Evolutionary conservation across 495 filamentous ascomycete genomes (phyloP), one percentile per base, ranked within the genome.

Genomic region (Penicillium argentinense): DNA sequence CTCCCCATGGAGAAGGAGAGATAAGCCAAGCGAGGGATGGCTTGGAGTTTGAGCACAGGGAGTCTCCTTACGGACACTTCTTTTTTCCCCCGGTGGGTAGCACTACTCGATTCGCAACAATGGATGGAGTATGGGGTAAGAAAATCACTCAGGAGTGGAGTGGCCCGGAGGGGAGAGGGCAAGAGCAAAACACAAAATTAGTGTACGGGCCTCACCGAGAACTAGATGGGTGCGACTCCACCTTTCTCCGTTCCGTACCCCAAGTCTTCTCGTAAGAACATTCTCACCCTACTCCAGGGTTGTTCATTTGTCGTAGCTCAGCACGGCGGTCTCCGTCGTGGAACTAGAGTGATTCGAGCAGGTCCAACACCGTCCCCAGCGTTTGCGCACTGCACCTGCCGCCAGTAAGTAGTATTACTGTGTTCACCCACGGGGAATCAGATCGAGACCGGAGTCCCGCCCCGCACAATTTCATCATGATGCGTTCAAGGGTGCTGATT

Each of bases 391-490:
- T n/a, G n/a, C n/a, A n/a, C n/a, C n/a, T n/a, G n/a, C n/a, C n/a
- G n/a, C n/a, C n/a, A n/a, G n/a, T n/a, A n/a, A n/a, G n/a, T n/a
- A n/a, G n/a, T n/a, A n/a, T n/a, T 19, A 17, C 14, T 6, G 17
- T 36, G 32, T 36, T 36, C 16, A 18, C 17, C 32, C 32, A 14
- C 32, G 32, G 32, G 21, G 32, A 36, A 36, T 36, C 32, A 36
- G 32, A 36, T 36, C 32, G 32, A 36, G 63, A 59, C 60, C 56
- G 64, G 54, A 61, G 49, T 38, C 33, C 65, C 52, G 66, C 66
- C 66, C 67, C 67, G 67, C 63, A 67, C 54, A 30, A 71, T 66
- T 68, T 71, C 66, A 71, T 61, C 53, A 53, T 67, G 64, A 62
- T 55, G 53, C 34, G 25, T 42, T 34, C 53, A 5, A 12, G 2